phyloP scores from a whole-genome alignment of 2,329 filamentous ascomycete species.

The Xylaria sp. region DNA sequence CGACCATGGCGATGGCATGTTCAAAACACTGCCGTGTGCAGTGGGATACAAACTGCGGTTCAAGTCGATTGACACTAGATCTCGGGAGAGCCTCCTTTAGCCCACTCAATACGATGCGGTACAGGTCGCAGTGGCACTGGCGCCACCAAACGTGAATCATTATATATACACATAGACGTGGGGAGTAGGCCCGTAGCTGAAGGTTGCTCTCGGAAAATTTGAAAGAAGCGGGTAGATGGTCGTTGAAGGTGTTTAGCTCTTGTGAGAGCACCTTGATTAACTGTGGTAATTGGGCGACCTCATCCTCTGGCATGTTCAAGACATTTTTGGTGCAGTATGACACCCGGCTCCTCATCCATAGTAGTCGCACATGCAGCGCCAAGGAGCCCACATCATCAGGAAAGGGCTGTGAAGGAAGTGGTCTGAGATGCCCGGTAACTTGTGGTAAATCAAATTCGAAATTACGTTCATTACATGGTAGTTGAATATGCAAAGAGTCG shows the following conservation, averaged over 20 bases:
- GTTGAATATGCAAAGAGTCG: slow-evolving; percentile 58
- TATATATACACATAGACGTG: slow-evolving; percentile 66
- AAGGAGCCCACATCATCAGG: slow-evolving; percentile 66
- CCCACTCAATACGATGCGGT: slow-evolving; percentile 63
- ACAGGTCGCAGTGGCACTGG: slow-evolving; percentile 68
- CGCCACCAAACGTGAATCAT: slow-evolving; percentile 71
- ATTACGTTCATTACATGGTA: slow-evolving; percentile 62
- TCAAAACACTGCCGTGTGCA: slow-evolving; percentile 64
- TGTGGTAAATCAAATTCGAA: slow-evolving; percentile 69
- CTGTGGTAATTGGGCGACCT: slow-evolving; percentile 58
- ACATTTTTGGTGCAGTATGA: slow-evolving; percentile 64
- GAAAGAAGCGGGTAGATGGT: slow-evolving; percentile 65
- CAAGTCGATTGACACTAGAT: slow-evolving; percentile 57
- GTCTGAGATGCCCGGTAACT: slow-evolving; percentile 59
- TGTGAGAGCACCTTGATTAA: slow-evolving; percentile 60
- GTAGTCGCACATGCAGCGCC: slow-evolving; percentile 66
- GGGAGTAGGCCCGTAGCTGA: slow-evolving; percentile 66
- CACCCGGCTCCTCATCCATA: slow-evolving; percentile 65
- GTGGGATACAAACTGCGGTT: slow-evolving; percentile 60
- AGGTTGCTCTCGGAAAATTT: slow-evolving; percentile 68
- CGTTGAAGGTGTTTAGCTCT: slow-evolving; percentile 62
- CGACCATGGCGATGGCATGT: slow-evolving; percentile 65
- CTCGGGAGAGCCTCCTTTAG: slow-evolving; percentile 63
- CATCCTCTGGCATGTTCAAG: slow-evolving; percentile 55
- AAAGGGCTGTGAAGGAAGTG: slow-evolving; percentile 57